Evolutionary conservation across 177 flowering plant species (phyloP), one percentile per base, ranked within the genome.

Genomic region (Telopea speciosissima): DNA sequence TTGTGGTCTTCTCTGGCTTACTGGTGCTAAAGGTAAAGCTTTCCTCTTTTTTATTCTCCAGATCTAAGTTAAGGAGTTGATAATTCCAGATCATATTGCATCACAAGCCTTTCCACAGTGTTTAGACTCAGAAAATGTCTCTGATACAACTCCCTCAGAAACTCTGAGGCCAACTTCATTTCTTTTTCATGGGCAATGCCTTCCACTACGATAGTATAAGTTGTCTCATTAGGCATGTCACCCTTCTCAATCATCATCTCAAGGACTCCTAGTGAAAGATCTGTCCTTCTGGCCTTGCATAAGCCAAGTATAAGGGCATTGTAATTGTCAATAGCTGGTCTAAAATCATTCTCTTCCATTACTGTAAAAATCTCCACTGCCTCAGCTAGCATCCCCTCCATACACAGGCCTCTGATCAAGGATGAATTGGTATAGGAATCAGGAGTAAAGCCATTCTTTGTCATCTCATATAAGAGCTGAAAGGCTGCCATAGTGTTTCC

Each of bases 401-500:
- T 5, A 63, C 97, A 94, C 61, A 94, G 65, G 23, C 99, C 97
- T 79, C 90, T 81, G 65, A 92, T 85, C 77, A 92, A 71, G n/a
- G 92, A 85, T 12, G 95, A 89, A 73, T 85, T 87, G 0, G 91
- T 90, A 58, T 79, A 86, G 2, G 93, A 78, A 65, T 90, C 97
- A 1, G 97, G 95, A 14, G 76, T 82, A 71, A 89, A 92, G 7
- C 91, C 97, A 67, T 63, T 67, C 70, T 74, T 80, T 5, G 93
- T 87, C 93, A 90, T 92, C 79, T 90, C 93, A 72, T 83, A 77
- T 70, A 92, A 60, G 66, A 92, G 84, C 81, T 86, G 87, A 76
- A 94, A 84, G 45, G 93, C 97, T 4, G 89, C 76, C 61, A 73
- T 84, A 11, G 97, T 92, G 78, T 88, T 92, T 69, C 95, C 93